Evolutionary conservation across 1,139 yeast species (phyloP), one percentile per base, ranked within the genome.

Genomic region (Scheffersomyces quercinus): DNA sequence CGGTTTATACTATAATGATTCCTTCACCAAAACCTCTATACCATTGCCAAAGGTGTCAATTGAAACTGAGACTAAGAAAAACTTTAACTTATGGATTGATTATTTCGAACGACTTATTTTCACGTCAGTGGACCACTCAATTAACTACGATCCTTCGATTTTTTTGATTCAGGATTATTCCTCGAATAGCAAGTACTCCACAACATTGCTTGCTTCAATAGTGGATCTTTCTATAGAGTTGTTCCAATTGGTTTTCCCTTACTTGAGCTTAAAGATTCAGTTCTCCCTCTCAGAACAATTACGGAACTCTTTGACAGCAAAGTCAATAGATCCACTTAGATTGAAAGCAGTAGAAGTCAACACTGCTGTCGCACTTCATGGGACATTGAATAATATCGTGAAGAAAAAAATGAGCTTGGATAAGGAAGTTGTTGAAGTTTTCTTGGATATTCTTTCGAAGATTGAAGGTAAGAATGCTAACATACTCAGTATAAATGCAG

Each of bases 261-360:
- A 76, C 47, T 77, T 93, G 53, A 81, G 91, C n/a, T 65, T 81
- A 8, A 88, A 89, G 50, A 86, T 93, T 44, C 97, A 93, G 58
- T 84, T 86, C 45, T 89, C 97, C 1, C 73, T 93, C 31, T 64
- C 93, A 38, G 98, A 91, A 52, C 90, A 85, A 47, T 67, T 93
- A 49, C 75, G 91, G 52, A 71, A 83, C 3, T 79, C 84, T 6
- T 50, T 71, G 13, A 63, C 66, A 2, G 56, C 70, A 1, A 56
- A 58, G 30, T 45, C 58, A 1, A 49, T 60, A 14, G 73, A 68
- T 41, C 67, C 69, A 0, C 52, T 68, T 29, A 55, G 79, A 40
- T 53, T 54, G 28, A 61, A 68, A 60, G 88, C 93, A 0, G 70
- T 85, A 9, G 64, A 76, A 6, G 70, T 85, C 3, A 90, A 90